phyloP scores from a whole-genome alignment of 2,329 filamentous ascomycete species.

The Cyanodermella asteris region DNA sequence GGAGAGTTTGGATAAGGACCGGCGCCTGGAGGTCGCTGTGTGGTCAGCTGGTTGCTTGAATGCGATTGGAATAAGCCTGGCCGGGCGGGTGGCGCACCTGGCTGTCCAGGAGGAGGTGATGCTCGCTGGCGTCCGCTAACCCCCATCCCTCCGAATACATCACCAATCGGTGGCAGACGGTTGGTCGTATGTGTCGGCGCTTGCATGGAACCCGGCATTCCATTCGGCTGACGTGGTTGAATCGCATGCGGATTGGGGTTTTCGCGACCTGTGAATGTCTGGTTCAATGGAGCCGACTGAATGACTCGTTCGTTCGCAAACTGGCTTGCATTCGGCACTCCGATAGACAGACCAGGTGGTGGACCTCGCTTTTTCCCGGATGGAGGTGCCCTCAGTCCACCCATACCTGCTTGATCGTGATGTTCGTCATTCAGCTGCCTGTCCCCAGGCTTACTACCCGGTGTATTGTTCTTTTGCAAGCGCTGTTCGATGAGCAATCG shows the following conservation, averaged over 20 bases:
- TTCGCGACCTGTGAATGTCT: conserved; percentile 83
- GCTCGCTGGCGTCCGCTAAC: conserved; percentile 29
- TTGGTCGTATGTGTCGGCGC: conserved; percentile 75
- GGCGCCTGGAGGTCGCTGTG: too few relatives aligned
- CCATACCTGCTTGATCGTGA: conserved; percentile 22
- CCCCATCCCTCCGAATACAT: conserved; percentile 69
- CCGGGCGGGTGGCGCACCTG: conserved; percentile 13
- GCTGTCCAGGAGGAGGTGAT: too few relatives aligned
- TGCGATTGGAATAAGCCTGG: conserved; percentile 27
- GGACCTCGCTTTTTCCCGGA: conserved; percentile 55
- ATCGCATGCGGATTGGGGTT: conserved; percentile 56
- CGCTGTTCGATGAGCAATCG: conserved; percentile 84
- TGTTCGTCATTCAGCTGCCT: conserved; percentile 29
- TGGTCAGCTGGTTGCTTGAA: conserved; percentile 38
- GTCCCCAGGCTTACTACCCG: conserved; percentile 40
- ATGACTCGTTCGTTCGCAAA: conserved; percentile 91
- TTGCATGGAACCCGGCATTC: conserved; percentile 78
- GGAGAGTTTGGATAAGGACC: too few relatives aligned
- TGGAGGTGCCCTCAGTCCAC: conserved; percentile 41
- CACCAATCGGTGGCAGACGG: conserved; percentile 75
- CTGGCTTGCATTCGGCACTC: conserved; percentile 77
- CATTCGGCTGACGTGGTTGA: conserved; percentile 61
- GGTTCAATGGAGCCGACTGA: conserved; percentile 83
- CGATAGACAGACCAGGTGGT: conserved; percentile 77
- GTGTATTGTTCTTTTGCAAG: conserved; percentile 68